Evolutionary conservation across 225 moss, liverwort and hornwort species (phyloP).

Genomic region (Rhytidiadelphus loreus): DNA sequence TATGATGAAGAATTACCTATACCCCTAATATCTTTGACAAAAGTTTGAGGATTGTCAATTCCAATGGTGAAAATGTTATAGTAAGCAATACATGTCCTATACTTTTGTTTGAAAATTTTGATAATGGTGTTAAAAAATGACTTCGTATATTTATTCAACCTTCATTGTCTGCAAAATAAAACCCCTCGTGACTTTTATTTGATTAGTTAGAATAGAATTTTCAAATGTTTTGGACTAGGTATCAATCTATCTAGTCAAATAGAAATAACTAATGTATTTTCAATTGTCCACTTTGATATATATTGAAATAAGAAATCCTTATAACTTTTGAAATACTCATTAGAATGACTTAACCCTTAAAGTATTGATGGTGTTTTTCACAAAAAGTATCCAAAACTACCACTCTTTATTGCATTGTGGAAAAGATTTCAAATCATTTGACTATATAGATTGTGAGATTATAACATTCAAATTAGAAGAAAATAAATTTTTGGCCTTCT

Average conservation of each 20-base stretch:
- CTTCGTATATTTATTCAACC: too few species aligned
- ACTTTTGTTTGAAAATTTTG: too few species aligned
- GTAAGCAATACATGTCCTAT: background rate
- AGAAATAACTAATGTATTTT: background rate
- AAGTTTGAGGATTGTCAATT: background rate
- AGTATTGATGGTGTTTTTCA: fast-evolving
- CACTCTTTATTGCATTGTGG: background rate
- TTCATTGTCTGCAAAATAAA: too few species aligned
- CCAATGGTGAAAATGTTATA: background rate
- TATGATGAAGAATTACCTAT: background rate
- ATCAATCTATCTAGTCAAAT: background rate
- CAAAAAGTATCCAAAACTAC: background rate
- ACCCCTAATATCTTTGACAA: background rate
- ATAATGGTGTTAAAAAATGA: too few species aligned
- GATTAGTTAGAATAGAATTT: background rate
- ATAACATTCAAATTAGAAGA: too few species aligned
- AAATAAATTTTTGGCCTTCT: too few species aligned
- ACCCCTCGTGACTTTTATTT: too few species aligned
- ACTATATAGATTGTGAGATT: too few species aligned
- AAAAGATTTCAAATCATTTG: too few species aligned
- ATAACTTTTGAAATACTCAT: background rate
- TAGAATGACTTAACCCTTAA: too few species aligned
- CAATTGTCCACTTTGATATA: background rate
- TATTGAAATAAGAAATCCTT: background rate
- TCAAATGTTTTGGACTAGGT: background rate